phyloP scores from a whole-genome alignment of 345 rosid species.

The Euphorbia lathyris region DNA sequence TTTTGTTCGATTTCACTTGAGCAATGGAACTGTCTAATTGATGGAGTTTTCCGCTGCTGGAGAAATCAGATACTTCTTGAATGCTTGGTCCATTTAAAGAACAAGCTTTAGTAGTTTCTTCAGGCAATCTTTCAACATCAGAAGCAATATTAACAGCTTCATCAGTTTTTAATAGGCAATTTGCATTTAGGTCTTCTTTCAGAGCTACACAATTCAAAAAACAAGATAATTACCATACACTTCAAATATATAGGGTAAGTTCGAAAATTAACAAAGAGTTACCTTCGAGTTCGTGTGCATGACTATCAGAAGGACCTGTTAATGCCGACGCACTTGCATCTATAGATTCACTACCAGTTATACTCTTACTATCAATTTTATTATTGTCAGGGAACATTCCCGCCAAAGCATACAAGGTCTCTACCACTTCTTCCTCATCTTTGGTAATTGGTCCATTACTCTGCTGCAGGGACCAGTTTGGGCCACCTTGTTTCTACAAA shows the following conservation, averaged over 20 bases:
- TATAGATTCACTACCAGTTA: slow-evolving; percentile 16
- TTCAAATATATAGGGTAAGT: neutral
- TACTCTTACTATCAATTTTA: slow-evolving; percentile 24
- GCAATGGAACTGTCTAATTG: slow-evolving; percentile 13
- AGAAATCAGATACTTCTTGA: slow-evolving; percentile 17
- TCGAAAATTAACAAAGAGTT: slow-evolving; percentile 3
- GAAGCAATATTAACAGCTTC: slow-evolving; percentile 23
- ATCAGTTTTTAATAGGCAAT: slow-evolving; percentile 18
- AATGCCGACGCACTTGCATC: slow-evolving; percentile 28
- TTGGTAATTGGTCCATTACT: slow-evolving; percentile 56
- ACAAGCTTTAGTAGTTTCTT: slow-evolving; percentile 19
- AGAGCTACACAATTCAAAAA: slow-evolving; percentile 23
- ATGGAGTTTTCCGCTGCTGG: neutral
- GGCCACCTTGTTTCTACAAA: slow-evolving; percentile 21
- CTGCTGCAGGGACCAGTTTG: slow-evolving; percentile 16
- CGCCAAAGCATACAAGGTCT: slow-evolving; percentile 77
- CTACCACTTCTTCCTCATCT: slow-evolving; percentile 97
- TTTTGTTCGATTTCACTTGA: slow-evolving; percentile 18
- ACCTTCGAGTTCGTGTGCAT: slow-evolving; percentile 23
- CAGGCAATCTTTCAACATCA: slow-evolving; percentile 18
- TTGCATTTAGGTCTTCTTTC: slow-evolving; percentile 29
- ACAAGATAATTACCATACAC: neutral
- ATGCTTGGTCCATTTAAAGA: slow-evolving; percentile 22
- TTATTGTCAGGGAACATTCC: slow-evolving; percentile 51
- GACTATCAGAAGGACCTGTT: slow-evolving; percentile 26